Evolutionary conservation across 768 basidiomycete genomes (phyloP).

Genomic region (Suillus ampliporus): DNA sequence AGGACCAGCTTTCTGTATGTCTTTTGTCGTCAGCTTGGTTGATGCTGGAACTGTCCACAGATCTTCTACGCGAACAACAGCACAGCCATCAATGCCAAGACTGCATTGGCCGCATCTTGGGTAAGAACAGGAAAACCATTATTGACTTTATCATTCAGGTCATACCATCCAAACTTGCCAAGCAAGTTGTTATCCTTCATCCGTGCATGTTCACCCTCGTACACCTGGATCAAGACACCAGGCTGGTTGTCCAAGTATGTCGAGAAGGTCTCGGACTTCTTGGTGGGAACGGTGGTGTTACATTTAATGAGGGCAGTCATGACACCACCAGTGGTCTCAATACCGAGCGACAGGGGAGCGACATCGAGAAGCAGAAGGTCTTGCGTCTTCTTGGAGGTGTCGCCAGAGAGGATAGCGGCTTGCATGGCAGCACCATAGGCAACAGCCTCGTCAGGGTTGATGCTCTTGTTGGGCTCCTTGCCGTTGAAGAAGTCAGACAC

Average conservation of each 20-base stretch:
- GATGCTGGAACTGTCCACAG: slow-evolving; percentile 34
- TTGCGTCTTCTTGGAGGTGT: slow-evolving; percentile 97
- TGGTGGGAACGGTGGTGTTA: slow-evolving; percentile 98
- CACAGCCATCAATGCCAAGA: slow-evolving; percentile 58
- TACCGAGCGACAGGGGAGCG: slow-evolving; percentile 87
- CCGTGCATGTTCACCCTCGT: too few species aligned
- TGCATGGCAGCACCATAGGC: slow-evolving; percentile 99
- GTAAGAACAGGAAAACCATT: slow-evolving; percentile 27
- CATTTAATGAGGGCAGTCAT: slow-evolving; percentile 99
- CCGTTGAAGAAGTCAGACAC: slow-evolving; percentile 99
- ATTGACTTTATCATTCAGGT: slow-evolving; percentile 14
- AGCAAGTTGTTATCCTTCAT: too few species aligned
- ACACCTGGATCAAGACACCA: slow-evolving; percentile 41
- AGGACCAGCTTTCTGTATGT: slow-evolving; percentile 66
- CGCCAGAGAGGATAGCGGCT: slow-evolving; percentile 96
- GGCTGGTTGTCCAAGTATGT: slow-evolving; percentile 99
- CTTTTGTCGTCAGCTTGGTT: neutral
- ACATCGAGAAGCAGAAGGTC: slow-evolving; percentile 96
- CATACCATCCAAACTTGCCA: slow-evolving; percentile 48
- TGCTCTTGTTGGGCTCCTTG: slow-evolving; percentile 98
- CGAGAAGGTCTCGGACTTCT: slow-evolving; percentile 98
- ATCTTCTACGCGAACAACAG: slow-evolving; percentile 77
- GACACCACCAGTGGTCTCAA: slow-evolving; percentile 98
- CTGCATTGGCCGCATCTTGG: slow-evolving; percentile 58
- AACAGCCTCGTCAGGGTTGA: slow-evolving; percentile 99